Evolutionary conservation across 2,329 filamentous ascomycete genomes (phyloP), one percentile per base, ranked within the genome.

Genomic region (Metarhizium sp.): DNA sequence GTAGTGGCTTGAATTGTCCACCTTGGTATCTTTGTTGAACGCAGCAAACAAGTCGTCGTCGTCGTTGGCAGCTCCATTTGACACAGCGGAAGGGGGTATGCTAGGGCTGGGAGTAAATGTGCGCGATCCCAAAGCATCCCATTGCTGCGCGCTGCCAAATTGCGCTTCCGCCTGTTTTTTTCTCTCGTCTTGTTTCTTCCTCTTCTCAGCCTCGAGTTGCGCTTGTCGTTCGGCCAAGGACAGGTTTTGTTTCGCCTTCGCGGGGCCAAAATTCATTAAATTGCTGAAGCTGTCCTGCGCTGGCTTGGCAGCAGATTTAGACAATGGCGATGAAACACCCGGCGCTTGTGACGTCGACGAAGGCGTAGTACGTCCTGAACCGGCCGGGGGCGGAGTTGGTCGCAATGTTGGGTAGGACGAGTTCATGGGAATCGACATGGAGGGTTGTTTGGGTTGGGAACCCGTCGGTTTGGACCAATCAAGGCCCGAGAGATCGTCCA

Each of bases 171-270:
- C 81, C 67, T 85, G 82, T 63, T 79, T 86, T 63, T 79, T 81
- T 66, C 82, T 81, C 67, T 92, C 86, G 57, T 86, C 86, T 58
- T 91, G 88, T 67, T 92, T 88, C 67, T 76, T 82, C 38, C 79
- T 76, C 71, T 83, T 89, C 69, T 86, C 82, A 4, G 77, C 79
- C 60, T 84, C 79, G 42, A 87, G 70, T 57, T 81, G 82, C 59
- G 83, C 80, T 69, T 90, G 88, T 64, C 90, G 86, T 69, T 95
- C 89, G 60, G 88, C 82, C 61, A 96, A 72, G 58, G 83, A 87
- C 16, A 96, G 75, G 60, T 87, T 94, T 69, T 84, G 86, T 34
- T 79, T 81, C 54, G 73, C 71, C 67, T 85, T 85, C 52, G 78
- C 73, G 16, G 50, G 47, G 6, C 68, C 69, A 63, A 87, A 84